A percentile compares a stretch with the other conserved stretches of the same genome.
phyloP scores from a whole-genome alignment of 768 basidiomycete genomes.

The Crepidotus variabilis region DNA sequence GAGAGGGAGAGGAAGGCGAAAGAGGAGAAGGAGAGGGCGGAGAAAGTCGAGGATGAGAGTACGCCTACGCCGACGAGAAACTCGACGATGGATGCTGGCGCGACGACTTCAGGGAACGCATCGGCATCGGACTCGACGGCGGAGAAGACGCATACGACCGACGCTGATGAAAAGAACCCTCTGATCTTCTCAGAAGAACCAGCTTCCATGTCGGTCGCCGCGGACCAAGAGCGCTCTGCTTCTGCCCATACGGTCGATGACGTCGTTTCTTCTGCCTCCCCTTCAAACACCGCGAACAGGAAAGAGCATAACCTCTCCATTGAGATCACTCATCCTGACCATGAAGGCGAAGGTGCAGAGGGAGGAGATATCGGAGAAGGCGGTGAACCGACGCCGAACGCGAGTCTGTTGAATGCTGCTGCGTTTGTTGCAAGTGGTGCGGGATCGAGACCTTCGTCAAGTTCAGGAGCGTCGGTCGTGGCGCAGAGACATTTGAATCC shows the following conservation, averaged over 20 bases:
- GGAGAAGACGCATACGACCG: too few species aligned
- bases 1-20: conserved; percentile 47
- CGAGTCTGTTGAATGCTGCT: background rate
- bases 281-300: too few species aligned
- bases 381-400: background rate
- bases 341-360: background rate
- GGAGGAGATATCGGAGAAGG: background rate
- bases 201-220: too few species aligned
- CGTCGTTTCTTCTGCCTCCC: too few species aligned
- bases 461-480: too few species aligned
- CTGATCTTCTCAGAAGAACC: too few species aligned
- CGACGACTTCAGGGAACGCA: background rate
- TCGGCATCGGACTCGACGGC: background rate
- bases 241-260: too few species aligned
- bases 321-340: too few species aligned
- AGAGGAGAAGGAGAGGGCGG: conserved; percentile 38
- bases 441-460: background rate
- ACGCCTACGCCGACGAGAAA: background rate
- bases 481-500: background rate
- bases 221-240: too few species aligned
- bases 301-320: too few species aligned
- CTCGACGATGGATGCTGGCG: background rate
- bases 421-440: background rate
- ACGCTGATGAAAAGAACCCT: too few species aligned
- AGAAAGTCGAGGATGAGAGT: conserved; percentile 19